Evolutionary conservation across 208 protist genomes (phyloP), one percentile per base, ranked within the genome.

Genomic region (Trypanosoma conorhini): DNA sequence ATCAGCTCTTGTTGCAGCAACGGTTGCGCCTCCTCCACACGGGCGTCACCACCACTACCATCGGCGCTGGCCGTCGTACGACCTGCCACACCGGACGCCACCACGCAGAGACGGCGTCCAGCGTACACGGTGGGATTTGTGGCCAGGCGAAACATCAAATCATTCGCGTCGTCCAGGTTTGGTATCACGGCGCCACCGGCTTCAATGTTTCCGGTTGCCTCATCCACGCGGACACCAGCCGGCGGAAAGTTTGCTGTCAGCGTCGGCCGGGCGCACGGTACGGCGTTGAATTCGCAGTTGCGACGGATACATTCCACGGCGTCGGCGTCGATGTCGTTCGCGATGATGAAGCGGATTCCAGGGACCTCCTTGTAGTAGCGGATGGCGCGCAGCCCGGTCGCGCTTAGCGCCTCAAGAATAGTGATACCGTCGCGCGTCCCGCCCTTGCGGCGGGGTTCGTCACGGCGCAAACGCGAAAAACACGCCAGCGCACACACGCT

Each of bases 321-420:
- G 54, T 94, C 90, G 0, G 70, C 60, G 59, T 97, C 90, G 33
- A 99, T 70, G 79, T 99, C 99, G 76, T 99, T 99, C 19, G 98
- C 98, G 30, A 99, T 95, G 76, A 99, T 98, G 66, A 83, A 93
- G 26, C 92, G 86, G n/a, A 99, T 79, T 31, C 92, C 90, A 10
- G 84, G 84, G 60, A 99, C 93, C 70, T 99, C 98, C 73, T 99
- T 98, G 55, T 78, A 97, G 80, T 99, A 99, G 33, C 99, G 93
- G 64, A 99, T 96, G 10, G 98, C 96, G 5, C 99, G 91, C 22
- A 99, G 86, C 28, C 98, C 98, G 0, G 98, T 99, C 0, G 99
- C 99, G 58, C 97, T 96, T 7, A 99, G 87, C 8, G 96, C 99
- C 73, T 99, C 99, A 5, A 99, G 87, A 26, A 99, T 93, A 26